Evolutionary conservation across 2,329 filamentous ascomycete genomes (phyloP), one percentile per base, ranked within the genome.

Genomic region (Botrytis elliptica): DNA sequence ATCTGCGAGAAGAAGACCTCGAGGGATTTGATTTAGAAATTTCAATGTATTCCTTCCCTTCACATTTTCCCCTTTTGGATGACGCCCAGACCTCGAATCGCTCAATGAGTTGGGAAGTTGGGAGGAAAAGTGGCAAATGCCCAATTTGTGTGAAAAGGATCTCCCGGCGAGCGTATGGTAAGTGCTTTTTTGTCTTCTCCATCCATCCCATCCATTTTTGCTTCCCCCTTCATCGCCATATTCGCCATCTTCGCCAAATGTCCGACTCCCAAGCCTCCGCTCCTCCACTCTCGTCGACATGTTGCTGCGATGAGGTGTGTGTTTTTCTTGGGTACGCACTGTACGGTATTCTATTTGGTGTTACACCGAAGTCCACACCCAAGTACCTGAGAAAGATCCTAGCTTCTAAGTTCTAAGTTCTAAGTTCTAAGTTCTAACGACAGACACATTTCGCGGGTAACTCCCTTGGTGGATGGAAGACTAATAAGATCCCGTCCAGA

Each of bases 91-190:
- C 46, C 65, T 67, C 46, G 16, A 29, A 55, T 20, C 0, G 65
- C 33, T 67, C 44, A 38, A 40, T 55, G 65, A 38, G 46, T 33
- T 67, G 33, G n/a, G 38, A 18, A 52, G 33, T 25, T 67, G 33
- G 52, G 52, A n/a, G 46, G 40, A 40, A 55, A 16, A 29, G 33
- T 67, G 46, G 46, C 55, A 67, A 38, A 57, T 36, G 9, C 38
- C 38, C 44, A 52, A 20, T 67, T 44, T 14, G 22, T 25, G 33
- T 55, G n/a, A 49, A 59, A 66, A 72, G 29, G 70, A 68, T 72
- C 49, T 67, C 29, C 62, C 22, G n/a, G 63, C 42, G 57, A 71
- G 57, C 69, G 38, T n/a, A 46, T 72, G 70, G 62, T 72, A 72
- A 68, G 63, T 42, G 62, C 63, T 72, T 59, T 57, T 44, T 9